Conservation (phyloP, 371 early-diverging fungal genomes). For the Catenaria anguillulae region DNA sequence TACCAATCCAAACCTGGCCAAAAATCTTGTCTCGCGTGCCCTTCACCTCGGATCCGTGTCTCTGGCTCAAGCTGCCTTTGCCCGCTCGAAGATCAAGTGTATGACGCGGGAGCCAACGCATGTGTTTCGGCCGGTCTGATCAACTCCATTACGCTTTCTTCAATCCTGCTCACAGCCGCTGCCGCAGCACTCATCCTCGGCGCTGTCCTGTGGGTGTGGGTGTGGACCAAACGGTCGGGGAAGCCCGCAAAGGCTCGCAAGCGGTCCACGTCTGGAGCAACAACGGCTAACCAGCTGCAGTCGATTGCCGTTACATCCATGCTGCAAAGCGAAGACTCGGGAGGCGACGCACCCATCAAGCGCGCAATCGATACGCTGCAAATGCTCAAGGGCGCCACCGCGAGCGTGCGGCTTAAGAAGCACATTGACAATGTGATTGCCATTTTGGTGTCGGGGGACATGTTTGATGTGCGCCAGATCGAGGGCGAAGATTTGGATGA, state of each 20-base stretch:
- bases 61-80: neutral
- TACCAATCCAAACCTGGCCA: too few relatives aligned
- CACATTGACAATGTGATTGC: neutral
- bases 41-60: neutral
- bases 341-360: neutral
- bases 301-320: neutral
- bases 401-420: neutral
- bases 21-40: neutral
- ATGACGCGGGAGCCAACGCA: neutral
- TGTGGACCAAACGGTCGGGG: neutral
- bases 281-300: neutral
- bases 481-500: neutral
- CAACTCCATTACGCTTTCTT: neutral
- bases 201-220: neutral
- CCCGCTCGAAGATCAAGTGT: neutral
- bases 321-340: neutral
- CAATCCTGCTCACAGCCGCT: neutral
- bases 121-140: neutral
- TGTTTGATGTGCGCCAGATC: neutral
- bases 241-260: too few relatives aligned
- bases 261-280: too few relatives aligned
- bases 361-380: neutral
- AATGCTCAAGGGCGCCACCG: neutral
- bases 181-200: neutral
- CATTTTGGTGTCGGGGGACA: neutral